Evolutionary conservation across 176 grass and related monocot species (phyloP), one percentile per base, ranked within the genome.

Genomic region (Chloris gayana): DNA sequence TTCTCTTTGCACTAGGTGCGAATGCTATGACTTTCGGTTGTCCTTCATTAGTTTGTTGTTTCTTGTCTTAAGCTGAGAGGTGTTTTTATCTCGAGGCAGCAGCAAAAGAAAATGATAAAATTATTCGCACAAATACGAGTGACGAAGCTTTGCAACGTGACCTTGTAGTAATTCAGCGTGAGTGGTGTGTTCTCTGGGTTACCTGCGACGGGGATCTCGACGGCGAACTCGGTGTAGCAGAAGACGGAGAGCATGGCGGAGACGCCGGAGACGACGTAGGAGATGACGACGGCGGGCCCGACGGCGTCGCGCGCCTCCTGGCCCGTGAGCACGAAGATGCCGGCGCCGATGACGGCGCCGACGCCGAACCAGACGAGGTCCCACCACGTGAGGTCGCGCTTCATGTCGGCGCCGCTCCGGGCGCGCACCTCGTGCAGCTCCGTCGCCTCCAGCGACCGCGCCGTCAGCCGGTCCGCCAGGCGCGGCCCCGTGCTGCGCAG

Each of bases 221-320:
- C 92, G 71, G 92, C 95, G 74, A 98, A 98, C 90, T 98, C 95
- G 33, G 95, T 98, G 85, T 98, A 98, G 87, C 95, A 98, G 84
- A 98, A 98, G 81, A 98, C 95, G 59, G 92, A 91, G 76, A 98
- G 95, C 95, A 98, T 98, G 90, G 95, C 95, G 33, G 92, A 98
- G 61, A 98, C 11, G 76, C 95, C 92, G 46, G 95, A 98, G 76
- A 98, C 75, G 39, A 89, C 88, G 74, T 89, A 98, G 39, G 92
- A 98, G 50, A 94, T 0, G 70, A 98, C 90, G 78, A 94, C 88
- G 53, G 92, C 92, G 21, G 95, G 92, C 12, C 95, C 95, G 57
- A 76, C 95, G 51, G 34, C 85, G 0, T 49, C 1, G 4, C 0
- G 33, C 27, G 94, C 87, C 81, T 93, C 75, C 81, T 89, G 81